phyloP scores from a whole-genome alignment of 116 monocot species.

The Papilionanthe hybrid region DNA sequence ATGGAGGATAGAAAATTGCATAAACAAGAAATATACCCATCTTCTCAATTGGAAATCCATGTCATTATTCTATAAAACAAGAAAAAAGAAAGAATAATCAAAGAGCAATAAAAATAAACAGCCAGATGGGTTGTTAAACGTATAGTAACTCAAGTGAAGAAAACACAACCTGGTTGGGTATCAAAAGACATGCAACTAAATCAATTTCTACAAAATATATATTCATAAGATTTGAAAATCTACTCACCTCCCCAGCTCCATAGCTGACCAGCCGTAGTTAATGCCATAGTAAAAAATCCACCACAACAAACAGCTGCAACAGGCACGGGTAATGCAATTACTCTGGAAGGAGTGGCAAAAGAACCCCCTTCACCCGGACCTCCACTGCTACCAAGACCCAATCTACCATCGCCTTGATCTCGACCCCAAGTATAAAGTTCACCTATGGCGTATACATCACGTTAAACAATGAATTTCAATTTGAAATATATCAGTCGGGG shows the following conservation, averaged over 20 bases:
- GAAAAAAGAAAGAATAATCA: background rate
- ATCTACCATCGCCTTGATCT: conserved; percentile 93
- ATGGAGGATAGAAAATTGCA: too few relatives aligned
- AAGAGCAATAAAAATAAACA: background rate
- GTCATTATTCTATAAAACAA: background rate
- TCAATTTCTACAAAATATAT: background rate
- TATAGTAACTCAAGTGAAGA: background rate
- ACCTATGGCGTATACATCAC: conserved; percentile 32
- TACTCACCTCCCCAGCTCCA: conserved; percentile 98
- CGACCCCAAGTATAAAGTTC: conserved; percentile 96
- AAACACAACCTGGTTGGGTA: background rate
- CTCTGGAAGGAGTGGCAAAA: conserved; percentile 74
- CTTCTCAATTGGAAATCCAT: background rate
- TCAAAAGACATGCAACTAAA: background rate
- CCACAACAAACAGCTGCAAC: conserved; percentile 76
- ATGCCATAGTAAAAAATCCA: conserved; percentile 90
- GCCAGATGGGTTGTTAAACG: background rate
- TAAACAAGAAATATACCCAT: too few relatives aligned
- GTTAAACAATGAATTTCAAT: background rate
- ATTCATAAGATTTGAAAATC: background rate
- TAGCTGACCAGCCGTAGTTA: conserved; percentile 71
- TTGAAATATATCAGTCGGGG: background rate
- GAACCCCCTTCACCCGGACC: conserved; percentile 91
- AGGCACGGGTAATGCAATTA: conserved; percentile 67
- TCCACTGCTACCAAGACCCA: conserved; percentile 87